Evolutionary conservation across 192 early-diverging fungal genomes (phyloP).

Genomic region (Lunasporangiospora selenospora): DNA sequence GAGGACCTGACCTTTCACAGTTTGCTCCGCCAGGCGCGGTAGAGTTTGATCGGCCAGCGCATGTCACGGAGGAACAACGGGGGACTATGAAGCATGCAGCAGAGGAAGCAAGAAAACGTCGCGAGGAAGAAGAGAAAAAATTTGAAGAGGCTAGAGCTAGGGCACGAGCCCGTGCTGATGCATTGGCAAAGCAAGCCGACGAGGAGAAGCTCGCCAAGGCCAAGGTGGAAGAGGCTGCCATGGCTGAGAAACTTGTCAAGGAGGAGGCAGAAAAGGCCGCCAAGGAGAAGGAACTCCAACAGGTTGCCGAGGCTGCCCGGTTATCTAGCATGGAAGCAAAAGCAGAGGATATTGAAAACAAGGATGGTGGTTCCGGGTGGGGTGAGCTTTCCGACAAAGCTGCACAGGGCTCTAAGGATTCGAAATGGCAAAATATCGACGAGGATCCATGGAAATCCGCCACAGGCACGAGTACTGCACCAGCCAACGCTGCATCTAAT

Average conservation of each 20-base stretch:
- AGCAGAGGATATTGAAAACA: too few species aligned
- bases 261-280: conserved; percentile 17
- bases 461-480: background rate
- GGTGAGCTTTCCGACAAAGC: too few species aligned
- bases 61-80: conserved; percentile 29
- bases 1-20: conserved; percentile 1
- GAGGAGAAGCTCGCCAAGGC: conserved; percentile 21
- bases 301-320: background rate
- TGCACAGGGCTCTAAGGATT: too few species aligned
- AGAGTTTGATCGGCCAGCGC: conserved; percentile 13
- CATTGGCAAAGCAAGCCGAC: conserved; percentile 11
- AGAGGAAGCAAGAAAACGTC: conserved; percentile 35
- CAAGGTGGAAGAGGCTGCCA: conserved; percentile 15
- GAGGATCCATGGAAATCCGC: background rate
- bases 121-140: conserved; percentile 26
- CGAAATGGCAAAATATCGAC: too few species aligned
- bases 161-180: conserved; percentile 27
- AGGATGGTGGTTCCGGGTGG: too few species aligned
- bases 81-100: conserved; percentile 37
- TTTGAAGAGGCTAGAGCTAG: conserved; percentile 25
- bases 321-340: too few species aligned
- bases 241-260: conserved; percentile 21
- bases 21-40: background rate
- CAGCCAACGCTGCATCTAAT: background rate
- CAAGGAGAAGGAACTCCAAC: conserved; percentile 7